Percentiles rank a stretch among this genome's conserved stretches.
Conservation (phyloP, 1,284 basidiomycete genomes). For the Limonomyces culmigenus region DNA sequence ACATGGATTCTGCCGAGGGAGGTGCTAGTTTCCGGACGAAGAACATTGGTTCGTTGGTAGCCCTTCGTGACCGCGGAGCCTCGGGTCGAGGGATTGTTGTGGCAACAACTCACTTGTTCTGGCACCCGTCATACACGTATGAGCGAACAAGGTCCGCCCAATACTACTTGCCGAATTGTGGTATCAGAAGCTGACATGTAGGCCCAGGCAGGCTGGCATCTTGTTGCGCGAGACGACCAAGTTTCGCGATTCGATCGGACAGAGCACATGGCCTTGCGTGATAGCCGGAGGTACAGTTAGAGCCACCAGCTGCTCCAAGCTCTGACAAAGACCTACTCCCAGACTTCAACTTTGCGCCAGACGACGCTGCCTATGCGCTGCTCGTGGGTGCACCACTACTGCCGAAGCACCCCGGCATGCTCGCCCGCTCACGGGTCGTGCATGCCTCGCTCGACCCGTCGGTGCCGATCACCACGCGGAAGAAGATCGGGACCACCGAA, state of each 20-base stretch:
- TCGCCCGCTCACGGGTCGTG: slow-evolving; percentile 61
- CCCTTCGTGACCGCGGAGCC: slow-evolving; percentile 27
- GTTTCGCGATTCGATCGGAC: slow-evolving; percentile 34
- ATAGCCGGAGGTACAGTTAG: slow-evolving; percentile 60
- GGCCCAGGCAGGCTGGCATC: slow-evolving; percentile 45
- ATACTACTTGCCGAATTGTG: too few relatives aligned
- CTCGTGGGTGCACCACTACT: slow-evolving; percentile 45
- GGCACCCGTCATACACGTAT: slow-evolving; percentile 72
- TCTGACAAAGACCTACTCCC: background rate
- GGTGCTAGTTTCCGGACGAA: slow-evolving; percentile 62
- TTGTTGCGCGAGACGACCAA: slow-evolving; percentile 47
- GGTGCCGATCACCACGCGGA: slow-evolving; percentile 15
- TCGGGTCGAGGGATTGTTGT: slow-evolving; percentile 39
- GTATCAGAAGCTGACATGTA: background rate
- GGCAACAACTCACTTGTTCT: slow-evolving; percentile 82
- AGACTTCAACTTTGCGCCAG: slow-evolving; percentile 91
- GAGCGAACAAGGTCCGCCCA: too few relatives aligned
- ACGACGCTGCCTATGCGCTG: slow-evolving; percentile 77
- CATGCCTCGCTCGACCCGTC: slow-evolving; percentile 65
- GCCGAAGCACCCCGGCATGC: slow-evolving; percentile 29
- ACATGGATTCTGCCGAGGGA: slow-evolving; percentile 17
- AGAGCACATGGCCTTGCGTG: slow-evolving; percentile 56
- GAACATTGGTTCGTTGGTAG: slow-evolving; percentile 69
- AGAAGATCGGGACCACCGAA: slow-evolving; percentile 12
- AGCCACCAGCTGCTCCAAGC: slow-evolving; percentile 1